These are phyloP conservation scores for Calonectria pteridis DNA, from an alignment of 2,329 filamentous ascomycete genomes.

Conservation along the genomic window DNA sequence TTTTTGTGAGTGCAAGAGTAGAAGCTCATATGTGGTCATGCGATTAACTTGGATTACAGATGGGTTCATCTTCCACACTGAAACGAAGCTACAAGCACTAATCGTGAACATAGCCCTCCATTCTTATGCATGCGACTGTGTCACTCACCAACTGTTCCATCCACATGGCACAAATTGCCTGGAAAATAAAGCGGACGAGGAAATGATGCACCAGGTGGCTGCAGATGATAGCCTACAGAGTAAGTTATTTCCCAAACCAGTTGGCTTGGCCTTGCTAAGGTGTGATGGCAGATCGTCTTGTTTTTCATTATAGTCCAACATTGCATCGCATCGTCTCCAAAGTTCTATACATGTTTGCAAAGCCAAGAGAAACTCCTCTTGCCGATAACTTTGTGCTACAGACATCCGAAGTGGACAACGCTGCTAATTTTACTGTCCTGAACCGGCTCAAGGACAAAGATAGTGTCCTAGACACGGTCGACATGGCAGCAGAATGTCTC, in stretches of 20 bases:
- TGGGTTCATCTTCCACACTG: conserved; percentile 41
- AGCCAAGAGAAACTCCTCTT: conserved; percentile 68
- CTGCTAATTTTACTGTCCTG: conserved; percentile 68
- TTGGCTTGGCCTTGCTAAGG: conserved; percentile 24
- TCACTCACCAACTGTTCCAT: conserved; percentile 77
- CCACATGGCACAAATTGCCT: conserved; percentile 74
- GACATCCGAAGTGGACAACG: conserved; percentile 59
- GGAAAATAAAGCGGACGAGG: conserved; percentile 65
- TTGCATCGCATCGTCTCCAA: conserved; percentile 62
- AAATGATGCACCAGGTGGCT: conserved; percentile 77
- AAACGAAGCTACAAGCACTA: conserved; percentile 22
- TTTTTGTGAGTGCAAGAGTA: conserved; percentile 64
- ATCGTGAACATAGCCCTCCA: conserved; percentile 60
- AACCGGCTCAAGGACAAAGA: conserved; percentile 68
- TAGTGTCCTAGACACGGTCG: conserved; percentile 60
- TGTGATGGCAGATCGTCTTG: conserved; percentile 63
- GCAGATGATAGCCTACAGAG: conserved; percentile 77
- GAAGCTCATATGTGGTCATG: neutral
- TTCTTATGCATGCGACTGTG: conserved; percentile 77
- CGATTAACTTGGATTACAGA: conserved; percentile 40
- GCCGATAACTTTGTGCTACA: conserved; percentile 71
- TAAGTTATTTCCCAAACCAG: conserved; percentile 50
- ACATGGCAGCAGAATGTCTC: conserved; percentile 76
- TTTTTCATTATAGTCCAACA: conserved; percentile 68
- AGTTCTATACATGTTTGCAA: conserved; percentile 62